A percentile compares a stretch with the other conserved stretches of the same genome.
phyloP scores from a whole-genome alignment of 2,329 filamentous ascomycete genomes.

The Epichloe festucae region DNA sequence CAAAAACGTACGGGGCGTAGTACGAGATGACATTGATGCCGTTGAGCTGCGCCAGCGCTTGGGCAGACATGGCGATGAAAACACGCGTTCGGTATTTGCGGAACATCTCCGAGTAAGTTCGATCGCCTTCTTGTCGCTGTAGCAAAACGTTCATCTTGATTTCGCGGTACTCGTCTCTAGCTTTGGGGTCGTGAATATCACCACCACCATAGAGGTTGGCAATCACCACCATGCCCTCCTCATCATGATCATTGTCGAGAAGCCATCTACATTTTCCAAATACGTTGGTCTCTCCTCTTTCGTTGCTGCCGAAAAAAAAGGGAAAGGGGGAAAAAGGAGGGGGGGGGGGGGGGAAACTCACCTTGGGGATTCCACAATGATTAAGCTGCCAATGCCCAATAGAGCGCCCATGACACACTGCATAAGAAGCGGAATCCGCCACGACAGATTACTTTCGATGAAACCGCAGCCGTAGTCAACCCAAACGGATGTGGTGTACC shows the following conservation, averaged over 20 bases:
- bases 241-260: slow-evolving; percentile 92
- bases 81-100: slow-evolving; percentile 80
- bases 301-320: not conserved
- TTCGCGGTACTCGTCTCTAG: slow-evolving; percentile 89
- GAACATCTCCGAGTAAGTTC: slow-evolving; percentile 91
- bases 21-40: slow-evolving; percentile 99
- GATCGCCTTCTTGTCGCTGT: slow-evolving; percentile 87
- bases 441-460: slow-evolving; percentile 74
- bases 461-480: slow-evolving; percentile 95
- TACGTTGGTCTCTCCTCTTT: not conserved
- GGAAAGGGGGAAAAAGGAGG: slow-evolving; percentile 3
- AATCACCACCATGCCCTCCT: slow-evolving; percentile 96
- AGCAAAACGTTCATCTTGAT: slow-evolving; percentile 98
- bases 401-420: slow-evolving; percentile 90
- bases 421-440: slow-evolving; percentile 81
- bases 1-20: slow-evolving; percentile 92
- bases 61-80: slow-evolving; percentile 97
- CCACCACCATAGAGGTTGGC: slow-evolving; percentile 93
- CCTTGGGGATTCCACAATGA: slow-evolving; percentile 95
- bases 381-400: slow-evolving; percentile 70
- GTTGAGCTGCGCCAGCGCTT: slow-evolving; percentile 89
- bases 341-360: no score
- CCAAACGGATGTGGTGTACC: slow-evolving; percentile 95
- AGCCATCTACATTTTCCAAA: slow-evolving; percentile 56
- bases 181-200: slow-evolving; percentile 86